phyloP scores from a whole-genome alignment of 176 grass and related monocot genomes.

The Sorghum bicolor region Sorghum_bicolor_NCBIv3 NC_012872.2:8162501-8163000 shows the following conservation, averaged over 20 bases:
- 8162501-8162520: not conserved
- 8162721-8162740: not conserved
- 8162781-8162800: not conserved
- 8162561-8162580: not conserved
- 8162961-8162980: not conserved
- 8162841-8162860: not conserved
- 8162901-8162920: not conserved
- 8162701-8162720: not conserved
- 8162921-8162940: not conserved
- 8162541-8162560: not conserved
- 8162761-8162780: not conserved
- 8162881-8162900: not conserved
- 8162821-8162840: not conserved
- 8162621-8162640: not conserved
- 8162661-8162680: not conserved
- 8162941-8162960: not conserved
- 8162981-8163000: not conserved
- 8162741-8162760: not conserved
- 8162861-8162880: not conserved
- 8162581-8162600: not conserved
- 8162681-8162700: not conserved
- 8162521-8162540: not conserved
- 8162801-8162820: not conserved
- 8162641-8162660: not conserved
- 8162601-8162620: not conserved